phyloP scores from a whole-genome alignment of 192 early-diverging fungal species.

The Glomus cerebriforme region DNA sequence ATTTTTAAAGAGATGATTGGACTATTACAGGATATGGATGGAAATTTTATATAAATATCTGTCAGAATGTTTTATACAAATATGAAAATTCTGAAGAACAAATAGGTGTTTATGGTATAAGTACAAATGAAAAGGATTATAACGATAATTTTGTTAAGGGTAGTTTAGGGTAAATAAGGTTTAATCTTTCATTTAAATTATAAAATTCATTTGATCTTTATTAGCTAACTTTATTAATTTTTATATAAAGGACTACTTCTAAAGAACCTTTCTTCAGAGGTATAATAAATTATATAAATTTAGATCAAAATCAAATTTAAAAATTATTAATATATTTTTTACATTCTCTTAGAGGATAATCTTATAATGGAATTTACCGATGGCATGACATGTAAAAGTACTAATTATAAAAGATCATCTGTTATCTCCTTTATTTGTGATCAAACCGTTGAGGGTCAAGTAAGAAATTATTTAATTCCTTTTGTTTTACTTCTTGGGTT shows the following conservation, averaged over 20 bases:
- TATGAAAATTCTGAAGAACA: neutral
- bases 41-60: neutral
- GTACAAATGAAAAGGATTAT: too few relatives aligned
- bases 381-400: conserved; percentile 31
- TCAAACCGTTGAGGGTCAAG: conserved; percentile 37
- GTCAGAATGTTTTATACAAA: neutral
- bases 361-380: conserved; percentile 36
- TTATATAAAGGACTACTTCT: neutral
- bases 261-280: neutral
- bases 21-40: neutral
- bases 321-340: neutral
- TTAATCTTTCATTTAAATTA: neutral
- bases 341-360: conserved; percentile 33
- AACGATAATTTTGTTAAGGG: too few relatives aligned
- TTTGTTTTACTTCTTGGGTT: neutral
- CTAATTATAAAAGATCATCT: conserved; percentile 32
- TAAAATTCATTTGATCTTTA: neutral
- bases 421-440: conserved; percentile 42
- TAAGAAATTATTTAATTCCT: conserved; percentile 13
- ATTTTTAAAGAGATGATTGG: neutral
- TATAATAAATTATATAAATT: neutral
- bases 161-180: neutral
- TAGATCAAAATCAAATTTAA: neutral
- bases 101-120: neutral
- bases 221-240: neutral